These are phyloP conservation scores for Pseudocercospora macadamiae DNA, from an alignment of 2,329 filamentous ascomycete genomes.

Conservation along the genomic window DNA sequence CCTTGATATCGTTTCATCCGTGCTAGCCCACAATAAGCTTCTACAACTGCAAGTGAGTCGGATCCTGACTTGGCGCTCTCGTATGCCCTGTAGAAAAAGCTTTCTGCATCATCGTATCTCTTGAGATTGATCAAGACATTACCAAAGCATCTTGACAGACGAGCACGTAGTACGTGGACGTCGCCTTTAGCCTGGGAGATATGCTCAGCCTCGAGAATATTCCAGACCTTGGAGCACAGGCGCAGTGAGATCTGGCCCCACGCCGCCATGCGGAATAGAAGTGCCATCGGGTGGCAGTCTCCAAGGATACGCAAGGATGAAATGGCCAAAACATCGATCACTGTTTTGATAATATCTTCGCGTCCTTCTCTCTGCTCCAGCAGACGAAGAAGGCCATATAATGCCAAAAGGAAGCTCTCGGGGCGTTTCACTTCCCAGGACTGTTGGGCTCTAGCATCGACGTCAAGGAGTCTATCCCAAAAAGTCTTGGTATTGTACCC, in stretches of 20 bases:
- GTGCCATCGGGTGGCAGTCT: background rate
- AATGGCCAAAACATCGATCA: background rate
- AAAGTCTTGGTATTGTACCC: background rate
- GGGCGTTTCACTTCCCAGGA: background rate
- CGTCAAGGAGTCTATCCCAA: background rate
- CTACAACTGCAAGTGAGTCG: background rate
- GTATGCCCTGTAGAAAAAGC: background rate
- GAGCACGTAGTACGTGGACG: background rate
- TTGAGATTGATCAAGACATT: background rate
- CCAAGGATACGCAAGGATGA: background rate
- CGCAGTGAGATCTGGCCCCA: background rate
- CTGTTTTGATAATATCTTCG: background rate
- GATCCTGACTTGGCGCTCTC: background rate
- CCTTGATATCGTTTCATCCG: background rate
- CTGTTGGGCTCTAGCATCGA: background rate
- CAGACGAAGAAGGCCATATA: background rate
- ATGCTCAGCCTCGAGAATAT: background rate
- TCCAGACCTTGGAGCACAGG: background rate
- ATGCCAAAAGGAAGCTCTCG: background rate
- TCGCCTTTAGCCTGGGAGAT: background rate
- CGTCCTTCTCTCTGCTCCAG: background rate
- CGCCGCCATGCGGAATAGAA: background rate
- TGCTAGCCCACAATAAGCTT: background rate
- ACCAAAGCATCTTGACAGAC: background rate
- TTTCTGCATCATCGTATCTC: background rate